Percentiles rank a stretch among this genome's conserved stretches.
Evolutionary conservation across 108 stramenopile species (phyloP).

Genomic region (Nitzschia sp.): DNA sequence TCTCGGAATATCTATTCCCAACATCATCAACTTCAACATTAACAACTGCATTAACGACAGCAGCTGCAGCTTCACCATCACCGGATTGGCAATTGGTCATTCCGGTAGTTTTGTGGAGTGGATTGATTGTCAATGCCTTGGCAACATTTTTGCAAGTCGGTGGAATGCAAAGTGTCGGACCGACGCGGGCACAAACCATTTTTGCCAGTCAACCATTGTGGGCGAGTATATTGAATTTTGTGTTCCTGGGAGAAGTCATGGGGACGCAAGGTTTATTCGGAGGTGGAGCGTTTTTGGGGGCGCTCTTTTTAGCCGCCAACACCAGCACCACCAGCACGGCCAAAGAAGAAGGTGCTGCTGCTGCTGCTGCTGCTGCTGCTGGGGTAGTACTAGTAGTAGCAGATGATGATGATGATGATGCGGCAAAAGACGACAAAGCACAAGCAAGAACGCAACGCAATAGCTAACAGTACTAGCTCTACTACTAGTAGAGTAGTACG

Average conservation of each 20-base stretch:
- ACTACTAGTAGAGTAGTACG: too few relatives aligned
- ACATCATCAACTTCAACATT: too few relatives aligned
- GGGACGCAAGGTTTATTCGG: conserved; percentile 51
- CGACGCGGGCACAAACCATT: conserved; percentile 61
- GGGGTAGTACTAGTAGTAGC: too few relatives aligned
- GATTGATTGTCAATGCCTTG: conserved; percentile 60
- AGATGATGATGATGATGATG: too few relatives aligned
- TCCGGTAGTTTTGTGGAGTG: conserved; percentile 51
- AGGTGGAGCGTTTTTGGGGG: conserved; percentile 52
- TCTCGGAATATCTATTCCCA: conserved; percentile 29
- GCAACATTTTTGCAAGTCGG: conserved; percentile 69
- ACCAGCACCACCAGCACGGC: conserved; percentile 23
- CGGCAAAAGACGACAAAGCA: too few relatives aligned
- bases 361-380: too few relatives aligned
- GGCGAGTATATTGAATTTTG: conserved; percentile 53
- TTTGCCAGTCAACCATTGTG: conserved; percentile 70
- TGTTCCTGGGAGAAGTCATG: conserved; percentile 47
- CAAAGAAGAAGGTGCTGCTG: too few relatives aligned
- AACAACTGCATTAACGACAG: too few relatives aligned
- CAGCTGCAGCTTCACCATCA: too few relatives aligned
- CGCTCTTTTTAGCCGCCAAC: conserved; percentile 61
- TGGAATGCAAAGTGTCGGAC: conserved; percentile 68
- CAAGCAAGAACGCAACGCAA: too few relatives aligned
- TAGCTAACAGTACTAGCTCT: too few relatives aligned
- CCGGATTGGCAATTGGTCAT: conserved; percentile 36